These are phyloP conservation scores for Candida sp. DNA, from an alignment of 1,139 yeast genomes.

Conservation along the genomic window DNA sequence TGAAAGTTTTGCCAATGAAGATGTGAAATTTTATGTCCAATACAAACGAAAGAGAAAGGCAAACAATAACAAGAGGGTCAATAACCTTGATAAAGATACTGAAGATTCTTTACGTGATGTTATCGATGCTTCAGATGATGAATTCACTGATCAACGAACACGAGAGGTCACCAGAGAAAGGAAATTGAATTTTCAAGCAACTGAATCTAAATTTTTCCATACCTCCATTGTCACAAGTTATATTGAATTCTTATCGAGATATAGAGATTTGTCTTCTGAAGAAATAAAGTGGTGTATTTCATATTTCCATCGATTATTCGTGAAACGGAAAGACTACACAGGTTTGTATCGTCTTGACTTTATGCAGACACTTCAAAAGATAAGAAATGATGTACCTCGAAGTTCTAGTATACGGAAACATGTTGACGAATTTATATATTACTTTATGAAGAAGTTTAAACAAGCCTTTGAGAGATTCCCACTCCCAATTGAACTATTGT, in stretches of 20 bases:
- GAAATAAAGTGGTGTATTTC: slow-evolving; percentile 65
- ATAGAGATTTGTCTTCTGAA: slow-evolving; percentile 55
- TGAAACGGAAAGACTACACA: slow-evolving; percentile 55
- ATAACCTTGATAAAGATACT: slow-evolving; percentile 23
- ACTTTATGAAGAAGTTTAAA: slow-evolving; percentile 64
- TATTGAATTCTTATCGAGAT: slow-evolving; percentile 49
- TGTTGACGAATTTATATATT: slow-evolving; percentile 62
- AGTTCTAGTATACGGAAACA: slow-evolving; percentile 47
- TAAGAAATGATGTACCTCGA: slow-evolving; percentile 29
- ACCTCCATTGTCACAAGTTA: slow-evolving; percentile 48
- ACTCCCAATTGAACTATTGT: slow-evolving; percentile 66
- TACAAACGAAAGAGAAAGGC: slow-evolving; percentile 37
- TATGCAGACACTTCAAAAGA: slow-evolving; percentile 39
- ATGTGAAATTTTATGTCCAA: slow-evolving; percentile 53
- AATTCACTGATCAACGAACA: slow-evolving; percentile 41
- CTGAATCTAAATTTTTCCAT: slow-evolving; percentile 41
- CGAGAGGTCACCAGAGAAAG: slow-evolving; percentile 42
- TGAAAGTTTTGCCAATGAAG: slow-evolving; percentile 63
- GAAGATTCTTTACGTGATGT: slow-evolving; percentile 29
- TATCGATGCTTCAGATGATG: slow-evolving; percentile 43
- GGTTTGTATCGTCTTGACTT: slow-evolving; percentile 74
- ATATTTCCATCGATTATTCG: slow-evolving; percentile 72
- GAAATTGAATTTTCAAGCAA: slow-evolving; percentile 45
- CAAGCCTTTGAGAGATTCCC: slow-evolving; percentile 48
- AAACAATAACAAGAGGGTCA: slow-evolving; percentile 17